A percentile compares a stretch with the other conserved stretches of the same genome.
Conservation (phyloP, 306 rosid genomes). For the Prunus davidiana region DNA sequence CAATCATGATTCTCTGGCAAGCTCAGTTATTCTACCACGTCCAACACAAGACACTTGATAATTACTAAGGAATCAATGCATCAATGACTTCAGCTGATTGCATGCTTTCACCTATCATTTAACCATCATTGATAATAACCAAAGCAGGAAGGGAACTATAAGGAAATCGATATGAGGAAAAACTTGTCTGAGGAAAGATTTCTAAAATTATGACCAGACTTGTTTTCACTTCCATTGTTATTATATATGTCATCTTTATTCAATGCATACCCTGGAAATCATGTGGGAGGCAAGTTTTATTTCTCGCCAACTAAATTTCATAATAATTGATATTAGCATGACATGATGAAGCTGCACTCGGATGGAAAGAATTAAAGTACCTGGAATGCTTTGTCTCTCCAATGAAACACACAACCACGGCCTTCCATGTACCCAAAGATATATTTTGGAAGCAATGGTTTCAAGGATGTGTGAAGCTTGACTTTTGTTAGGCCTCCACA, state of each 20-base stretch:
- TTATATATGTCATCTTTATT: not conserved
- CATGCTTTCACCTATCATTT: no score
- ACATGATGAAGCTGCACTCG: not conserved
- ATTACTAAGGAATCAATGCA: no score
- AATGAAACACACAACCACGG: slow-evolving; percentile 58
- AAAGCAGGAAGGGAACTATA: not conserved
- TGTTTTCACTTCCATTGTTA: not conserved
- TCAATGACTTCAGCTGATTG: no score
- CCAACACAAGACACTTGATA: no score
- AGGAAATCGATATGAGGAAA: not conserved
- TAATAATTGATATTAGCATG: not conserved
- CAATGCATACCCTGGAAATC: not conserved
- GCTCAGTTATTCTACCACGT: no score
- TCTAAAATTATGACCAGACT: not conserved
- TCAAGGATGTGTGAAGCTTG: slow-evolving; percentile 61
- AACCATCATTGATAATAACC: not conserved
- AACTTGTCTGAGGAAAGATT: not conserved
- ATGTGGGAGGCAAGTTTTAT: not conserved
- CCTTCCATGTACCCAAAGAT: slow-evolving; percentile 46
- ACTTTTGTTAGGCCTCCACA: slow-evolving; percentile 52
- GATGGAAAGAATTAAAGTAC: slow-evolving; percentile 24
- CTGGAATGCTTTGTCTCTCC: slow-evolving; percentile 58
- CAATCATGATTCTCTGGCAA: no score
- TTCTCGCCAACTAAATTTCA: not conserved
- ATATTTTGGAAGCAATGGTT: slow-evolving; percentile 43